Evolutionary conservation across 805 yeast genomes (phyloP).

Genomic region (Teunomyces kruisii): DNA sequence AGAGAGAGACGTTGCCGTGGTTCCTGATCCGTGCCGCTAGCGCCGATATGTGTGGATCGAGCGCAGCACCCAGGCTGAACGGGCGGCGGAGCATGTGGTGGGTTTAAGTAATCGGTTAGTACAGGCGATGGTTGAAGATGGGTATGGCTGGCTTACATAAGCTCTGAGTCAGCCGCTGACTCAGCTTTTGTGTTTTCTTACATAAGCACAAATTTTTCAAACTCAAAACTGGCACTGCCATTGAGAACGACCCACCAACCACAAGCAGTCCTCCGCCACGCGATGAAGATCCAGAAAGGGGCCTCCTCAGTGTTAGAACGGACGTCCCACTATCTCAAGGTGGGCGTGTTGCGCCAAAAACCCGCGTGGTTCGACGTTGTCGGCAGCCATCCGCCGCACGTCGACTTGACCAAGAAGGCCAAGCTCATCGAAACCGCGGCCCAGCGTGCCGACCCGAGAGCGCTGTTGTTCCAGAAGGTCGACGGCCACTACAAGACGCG

Average conservation of each 20-base stretch:
- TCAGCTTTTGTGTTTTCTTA: too few relatives aligned
- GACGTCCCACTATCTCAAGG: slow-evolving; percentile 70
- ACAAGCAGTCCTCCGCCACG: background rate
- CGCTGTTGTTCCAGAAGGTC: slow-evolving; percentile 17
- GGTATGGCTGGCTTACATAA: background rate
- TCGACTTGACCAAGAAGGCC: slow-evolving; percentile 53
- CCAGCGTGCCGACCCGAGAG: slow-evolving; percentile 30
- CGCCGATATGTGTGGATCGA: background rate
- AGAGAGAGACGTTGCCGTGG: background rate
- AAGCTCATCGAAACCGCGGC: slow-evolving; percentile 25
- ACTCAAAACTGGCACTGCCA: background rate
- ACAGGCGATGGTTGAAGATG: background rate
- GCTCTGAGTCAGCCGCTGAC: too few relatives aligned
- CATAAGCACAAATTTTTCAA: background rate
- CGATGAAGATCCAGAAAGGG: slow-evolving; percentile 62
- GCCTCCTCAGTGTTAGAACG: slow-evolving; percentile 79
- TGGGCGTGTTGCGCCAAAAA: slow-evolving; percentile 65
- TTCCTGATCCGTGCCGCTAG: background rate
- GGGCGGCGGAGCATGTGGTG: background rate
- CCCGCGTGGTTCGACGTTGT: slow-evolving; percentile 93
- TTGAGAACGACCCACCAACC: background rate
- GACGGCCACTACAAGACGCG: slow-evolving; percentile 47
- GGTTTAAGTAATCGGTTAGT: too few relatives aligned
- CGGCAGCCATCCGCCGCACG: slow-evolving; percentile 76
- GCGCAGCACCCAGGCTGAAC: background rate